These are phyloP conservation scores for Tulasnella sp. DNA, from an alignment of 768 basidiomycete genomes.

Conservation along the genomic window DNA sequence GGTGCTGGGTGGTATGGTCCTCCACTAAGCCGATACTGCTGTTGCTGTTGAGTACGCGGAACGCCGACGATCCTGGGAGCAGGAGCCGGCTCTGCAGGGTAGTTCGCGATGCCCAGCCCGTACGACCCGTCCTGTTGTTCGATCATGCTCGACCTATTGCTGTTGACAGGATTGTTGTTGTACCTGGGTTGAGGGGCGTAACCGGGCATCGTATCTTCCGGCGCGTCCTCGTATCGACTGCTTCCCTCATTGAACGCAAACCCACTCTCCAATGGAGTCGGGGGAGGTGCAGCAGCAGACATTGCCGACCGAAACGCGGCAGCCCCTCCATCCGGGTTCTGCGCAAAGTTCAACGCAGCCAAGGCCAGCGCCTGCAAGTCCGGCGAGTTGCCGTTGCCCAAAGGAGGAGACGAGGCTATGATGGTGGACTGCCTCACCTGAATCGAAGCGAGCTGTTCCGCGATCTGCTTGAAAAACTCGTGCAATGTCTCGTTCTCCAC, in stretches of 20 bases:
- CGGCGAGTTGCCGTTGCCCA: not conserved
- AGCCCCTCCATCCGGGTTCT: conserved; percentile 15
- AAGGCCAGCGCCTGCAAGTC: conserved; percentile 5
- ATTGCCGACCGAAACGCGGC: not conserved
- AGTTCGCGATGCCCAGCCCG: conserved; percentile 10
- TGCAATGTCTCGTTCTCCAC: conserved; percentile 67
- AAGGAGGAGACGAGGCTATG: conserved; percentile 1
- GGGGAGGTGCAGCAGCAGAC: conserved; percentile 15
- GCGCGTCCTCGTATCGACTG: conserved; percentile 5
- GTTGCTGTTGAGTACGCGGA: not conserved
- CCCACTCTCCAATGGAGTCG: conserved; percentile 14
- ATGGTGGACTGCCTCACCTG: conserved; percentile 38
- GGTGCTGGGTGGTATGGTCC: not conserved
- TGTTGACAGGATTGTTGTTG: not conserved
- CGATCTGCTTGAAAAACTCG: conserved; percentile 76
- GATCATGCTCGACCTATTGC: not conserved
- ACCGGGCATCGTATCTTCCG: not conserved
- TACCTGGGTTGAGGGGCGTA: not conserved
- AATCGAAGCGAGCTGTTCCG: conserved; percentile 64
- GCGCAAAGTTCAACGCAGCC: conserved; percentile 9
- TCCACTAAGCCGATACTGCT: not conserved
- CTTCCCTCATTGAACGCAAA: conserved; percentile 6
- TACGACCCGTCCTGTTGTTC: not conserved
- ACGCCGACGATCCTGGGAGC: not conserved
- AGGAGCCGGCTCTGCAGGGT: not conserved